phyloP scores from a whole-genome alignment of 108 stramenopile genomes.

The Cylindrotheca fusiformis region DNA sequence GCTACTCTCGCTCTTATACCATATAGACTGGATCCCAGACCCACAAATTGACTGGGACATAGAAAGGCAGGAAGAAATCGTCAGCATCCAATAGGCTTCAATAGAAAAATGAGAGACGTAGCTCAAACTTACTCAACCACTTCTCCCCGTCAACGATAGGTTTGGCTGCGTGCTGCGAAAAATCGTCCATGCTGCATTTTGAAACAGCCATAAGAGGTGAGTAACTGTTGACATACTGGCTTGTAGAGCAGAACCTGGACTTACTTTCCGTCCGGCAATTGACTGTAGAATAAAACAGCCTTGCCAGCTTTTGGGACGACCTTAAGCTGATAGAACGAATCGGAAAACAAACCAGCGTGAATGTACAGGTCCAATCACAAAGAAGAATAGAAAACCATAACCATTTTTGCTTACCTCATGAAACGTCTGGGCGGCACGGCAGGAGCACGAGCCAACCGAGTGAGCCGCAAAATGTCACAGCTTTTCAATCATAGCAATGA shows the following conservation, averaged over 20 bases:
- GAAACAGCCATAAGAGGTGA: too few relatives aligned
- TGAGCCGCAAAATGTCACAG: too few relatives aligned
- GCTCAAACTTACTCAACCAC: conserved; percentile 37
- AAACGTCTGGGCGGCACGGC: not conserved
- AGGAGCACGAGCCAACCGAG: too few relatives aligned
- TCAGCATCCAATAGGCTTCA: conserved; percentile 19
- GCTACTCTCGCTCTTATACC: too few relatives aligned
- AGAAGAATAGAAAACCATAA: too few relatives aligned
- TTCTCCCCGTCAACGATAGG: conserved; percentile 76
- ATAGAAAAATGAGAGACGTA: not conserved
- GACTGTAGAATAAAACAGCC: conserved; percentile 68
- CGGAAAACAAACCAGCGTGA: too few relatives aligned
- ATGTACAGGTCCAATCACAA: too few relatives aligned
- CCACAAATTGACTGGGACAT: conserved; percentile 59
- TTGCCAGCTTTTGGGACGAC: conserved; percentile 58
- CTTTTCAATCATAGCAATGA: not conserved
- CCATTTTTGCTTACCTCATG: not conserved
- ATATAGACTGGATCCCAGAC: conserved; percentile 54
- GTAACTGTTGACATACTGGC: too few relatives aligned
- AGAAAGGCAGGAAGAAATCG: too few relatives aligned
- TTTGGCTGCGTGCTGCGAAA: conserved; percentile 80
- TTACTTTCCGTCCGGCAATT: conserved; percentile 85
- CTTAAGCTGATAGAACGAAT: conserved; percentile 47
- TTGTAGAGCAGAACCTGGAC: conserved; percentile 10
- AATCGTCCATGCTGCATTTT: conserved; percentile 58